These are phyloP conservation scores for Diaporthe australafricana DNA, from an alignment of 2,329 filamentous ascomycete species.

Conservation along the genomic window DNA sequence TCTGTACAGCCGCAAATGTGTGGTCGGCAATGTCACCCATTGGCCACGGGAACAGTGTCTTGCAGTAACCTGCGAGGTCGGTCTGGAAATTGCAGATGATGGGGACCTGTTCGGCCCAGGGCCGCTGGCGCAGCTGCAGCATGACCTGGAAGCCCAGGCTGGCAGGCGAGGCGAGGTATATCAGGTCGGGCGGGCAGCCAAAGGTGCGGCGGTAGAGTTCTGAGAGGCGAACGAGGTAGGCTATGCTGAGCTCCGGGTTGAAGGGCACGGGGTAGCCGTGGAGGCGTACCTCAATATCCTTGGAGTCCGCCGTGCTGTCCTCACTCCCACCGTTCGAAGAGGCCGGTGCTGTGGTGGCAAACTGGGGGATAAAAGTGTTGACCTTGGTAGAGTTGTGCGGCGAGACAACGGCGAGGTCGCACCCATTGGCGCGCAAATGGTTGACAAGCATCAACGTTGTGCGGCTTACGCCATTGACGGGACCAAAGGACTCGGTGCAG, in stretches of 20 bases:
- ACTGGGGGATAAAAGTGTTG: slow-evolving; percentile 61
- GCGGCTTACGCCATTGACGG: slow-evolving; percentile 79
- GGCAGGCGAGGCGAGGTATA: slow-evolving; percentile 77
- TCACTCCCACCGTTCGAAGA: background rate
- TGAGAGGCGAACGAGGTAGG: slow-evolving; percentile 75
- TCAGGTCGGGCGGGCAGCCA: slow-evolving; percentile 69
- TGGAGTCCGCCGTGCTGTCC: background rate
- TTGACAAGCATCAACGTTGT: slow-evolving; percentile 77
- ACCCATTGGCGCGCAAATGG: slow-evolving; percentile 73
- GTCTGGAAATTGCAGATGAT: slow-evolving; percentile 79
- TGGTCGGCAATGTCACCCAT: slow-evolving; percentile 71
- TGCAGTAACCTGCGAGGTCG: slow-evolving; percentile 75
- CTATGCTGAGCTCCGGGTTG: slow-evolving; percentile 77
- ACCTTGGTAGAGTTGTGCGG: slow-evolving; percentile 67
- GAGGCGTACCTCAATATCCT: slow-evolving; percentile 66
- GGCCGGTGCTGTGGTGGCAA: background rate
- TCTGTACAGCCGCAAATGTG: slow-evolving; percentile 72
- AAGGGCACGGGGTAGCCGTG: slow-evolving; percentile 76
- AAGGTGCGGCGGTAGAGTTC: slow-evolving; percentile 71
- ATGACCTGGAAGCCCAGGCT: slow-evolving; percentile 78
- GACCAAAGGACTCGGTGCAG: slow-evolving; percentile 78
- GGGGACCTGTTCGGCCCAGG: slow-evolving; percentile 63
- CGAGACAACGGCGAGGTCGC: slow-evolving; percentile 74
- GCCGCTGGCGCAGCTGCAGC: slow-evolving; percentile 73
- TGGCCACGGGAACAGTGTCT: slow-evolving; percentile 74